Base-by-base conservation (phyloP, 2,329 filamentous ascomycete species). In the Neofusicoccum kwambonambiense region DNA sequence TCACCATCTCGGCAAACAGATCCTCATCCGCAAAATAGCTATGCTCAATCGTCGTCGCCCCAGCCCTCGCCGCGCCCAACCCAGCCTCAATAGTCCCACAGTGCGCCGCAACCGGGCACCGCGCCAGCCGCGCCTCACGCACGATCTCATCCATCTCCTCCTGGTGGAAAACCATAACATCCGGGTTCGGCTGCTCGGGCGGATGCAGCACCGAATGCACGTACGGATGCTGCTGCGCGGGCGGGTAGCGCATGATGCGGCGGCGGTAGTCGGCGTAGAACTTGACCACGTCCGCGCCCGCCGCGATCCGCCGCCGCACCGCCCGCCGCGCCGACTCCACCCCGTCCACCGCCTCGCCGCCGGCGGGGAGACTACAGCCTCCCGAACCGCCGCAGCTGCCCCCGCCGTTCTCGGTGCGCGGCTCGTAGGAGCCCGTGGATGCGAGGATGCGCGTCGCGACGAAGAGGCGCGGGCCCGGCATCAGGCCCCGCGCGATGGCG, bases 401-500 rank as follows among this genome's bases (percentile, higher is more conserved):
- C 2, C 13, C 35, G 12, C 68, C 66, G 68, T 83, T 84, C 73
- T 86, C 84, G 15, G 77, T 76, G 5, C 81, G 77, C 15, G 80
- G 71, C 68, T 82, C 83, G 68, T 84, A 86, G 0, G 82, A 80
- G 8, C 82, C 80, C 9, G 78, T 81, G 44, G 78, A 81, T 4
- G 83, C 82, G 12, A 87, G 73, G 19, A 78, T 79, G 63, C 83
- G 78, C 0, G 83, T 86, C 3, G 83, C 82, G 34, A 86, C 84
- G 70, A 86, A 85, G 44, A 87, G 77, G 2, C 85, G 80, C 0
- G 85, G 84, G 0, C 85, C 85, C 0, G 83, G 82, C 1, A 79
- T 81, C 11, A 87, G 70, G 4, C 83, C 84, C 6, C 84, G 81
- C 67, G 84, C 84, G 69, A 87, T 80, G 39, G 81, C 79, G 70